A percentile compares a stretch with the other conserved stretches of the same genome.
Conservation (phyloP, 2,329 filamentous ascomycete genomes). For the Pestalotiopsis sp. region DNA sequence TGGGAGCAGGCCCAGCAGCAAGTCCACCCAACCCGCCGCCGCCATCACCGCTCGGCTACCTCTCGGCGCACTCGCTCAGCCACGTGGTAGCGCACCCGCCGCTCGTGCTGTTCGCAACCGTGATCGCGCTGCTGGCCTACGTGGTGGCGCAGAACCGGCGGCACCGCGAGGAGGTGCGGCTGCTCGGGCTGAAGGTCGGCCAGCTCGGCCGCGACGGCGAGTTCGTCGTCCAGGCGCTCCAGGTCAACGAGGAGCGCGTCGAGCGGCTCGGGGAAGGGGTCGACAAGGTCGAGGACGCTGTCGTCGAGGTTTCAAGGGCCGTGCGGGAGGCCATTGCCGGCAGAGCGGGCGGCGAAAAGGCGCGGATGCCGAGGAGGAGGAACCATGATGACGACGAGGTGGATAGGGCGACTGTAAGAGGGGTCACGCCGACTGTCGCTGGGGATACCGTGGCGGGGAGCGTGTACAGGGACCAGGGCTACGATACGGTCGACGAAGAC, state of each 20-base stretch:
- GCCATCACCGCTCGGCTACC: neutral
- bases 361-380: neutral
- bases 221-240: neutral
- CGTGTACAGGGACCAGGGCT: neutral
- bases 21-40: neutral
- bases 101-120: neutral
- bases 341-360: neutral
- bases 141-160: neutral
- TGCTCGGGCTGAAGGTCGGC: neutral
- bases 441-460: neutral
- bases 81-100: slow-evolving; percentile 1
- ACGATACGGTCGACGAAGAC: neutral
- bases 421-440: neutral
- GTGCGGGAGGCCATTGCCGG: neutral
- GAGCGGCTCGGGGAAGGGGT: neutral
- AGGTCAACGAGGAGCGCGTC: slow-evolving; percentile 2
- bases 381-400: neutral
- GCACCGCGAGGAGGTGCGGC: slow-evolving; percentile 5
- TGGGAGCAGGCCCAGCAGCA: neutral
- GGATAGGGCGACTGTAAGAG: neutral
- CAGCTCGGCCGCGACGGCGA: neutral
- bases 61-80: neutral
- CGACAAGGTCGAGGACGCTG: slow-evolving; percentile 2
- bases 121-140: slow-evolving; percentile 1
- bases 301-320: neutral